These are phyloP conservation scores for Mucor irregularis DNA, from an alignment of 371 early-diverging fungal species.

Conservation along the genomic window DNA sequence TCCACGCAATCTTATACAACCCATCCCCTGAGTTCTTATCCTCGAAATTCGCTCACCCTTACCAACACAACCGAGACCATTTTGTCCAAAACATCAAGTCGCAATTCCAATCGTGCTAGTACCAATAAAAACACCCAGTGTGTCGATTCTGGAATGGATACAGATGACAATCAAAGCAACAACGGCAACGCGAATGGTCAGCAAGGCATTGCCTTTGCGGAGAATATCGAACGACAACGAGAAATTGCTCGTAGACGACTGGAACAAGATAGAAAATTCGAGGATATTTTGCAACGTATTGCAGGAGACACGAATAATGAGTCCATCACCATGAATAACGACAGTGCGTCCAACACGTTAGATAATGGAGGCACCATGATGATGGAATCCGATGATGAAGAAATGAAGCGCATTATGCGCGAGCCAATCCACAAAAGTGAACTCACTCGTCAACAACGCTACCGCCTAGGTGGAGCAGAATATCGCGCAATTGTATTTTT, in stretches of 20 bases:
- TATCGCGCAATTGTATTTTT: constrained; percentile 46
- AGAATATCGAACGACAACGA: constrained; percentile 41
- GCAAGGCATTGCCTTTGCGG: constrained; percentile 47
- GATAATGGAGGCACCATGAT: neutral
- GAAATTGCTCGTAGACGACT: constrained; percentile 38
- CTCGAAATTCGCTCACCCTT: neutral
- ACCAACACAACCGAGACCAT: neutral
- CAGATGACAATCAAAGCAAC: neutral
- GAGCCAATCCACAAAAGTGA: constrained; percentile 47
- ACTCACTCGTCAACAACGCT: constrained; percentile 42
- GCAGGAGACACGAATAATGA: neutral
- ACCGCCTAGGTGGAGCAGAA: constrained; percentile 49
- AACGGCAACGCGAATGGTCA: neutral
- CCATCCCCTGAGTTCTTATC: too few relatives aligned
- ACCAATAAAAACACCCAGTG: neutral
- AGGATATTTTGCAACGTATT: constrained; percentile 27
- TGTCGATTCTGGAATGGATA: neutral
- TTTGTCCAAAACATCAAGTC: neutral
- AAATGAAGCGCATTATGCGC: constrained; percentile 33
- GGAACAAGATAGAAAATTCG: constrained; percentile 35
- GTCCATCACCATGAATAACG: neutral
- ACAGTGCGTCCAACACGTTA: neutral
- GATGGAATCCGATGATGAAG: constrained; percentile 25
- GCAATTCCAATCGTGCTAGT: neutral
- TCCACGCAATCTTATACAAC: too few relatives aligned